Evolutionary conservation across 176 grass and related monocot genomes (phyloP).

Genomic region (Rhipidocladum racemiflorum): DNA sequence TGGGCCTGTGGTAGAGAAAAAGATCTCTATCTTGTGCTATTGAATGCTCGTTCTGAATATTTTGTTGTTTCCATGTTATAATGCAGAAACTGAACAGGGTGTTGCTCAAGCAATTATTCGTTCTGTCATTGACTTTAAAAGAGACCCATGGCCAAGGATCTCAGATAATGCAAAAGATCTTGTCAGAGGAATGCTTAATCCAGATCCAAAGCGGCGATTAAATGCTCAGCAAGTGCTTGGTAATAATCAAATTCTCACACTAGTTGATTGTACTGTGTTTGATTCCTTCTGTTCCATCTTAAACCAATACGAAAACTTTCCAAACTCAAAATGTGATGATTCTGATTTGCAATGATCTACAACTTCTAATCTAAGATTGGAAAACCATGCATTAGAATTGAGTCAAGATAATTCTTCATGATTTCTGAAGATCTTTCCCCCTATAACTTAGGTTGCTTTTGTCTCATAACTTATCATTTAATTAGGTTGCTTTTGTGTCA

Average conservation of each 20-base stretch:
- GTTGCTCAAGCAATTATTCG: constrained; percentile 93
- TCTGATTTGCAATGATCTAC: not conserved
- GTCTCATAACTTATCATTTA: not conserved
- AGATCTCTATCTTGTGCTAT: not conserved
- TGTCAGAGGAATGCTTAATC: constrained; percentile 76
- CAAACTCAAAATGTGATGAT: not conserved
- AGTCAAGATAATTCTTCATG: not conserved
- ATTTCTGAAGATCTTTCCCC: not conserved
- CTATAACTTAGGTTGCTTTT: not conserved
- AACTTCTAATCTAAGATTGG: not conserved
- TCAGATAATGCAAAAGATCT: constrained; percentile 89
- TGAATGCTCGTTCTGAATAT: not conserved
- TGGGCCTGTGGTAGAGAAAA: not conserved
- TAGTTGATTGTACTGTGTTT: constrained; percentile 15
- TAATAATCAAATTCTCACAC: constrained; percentile 28
- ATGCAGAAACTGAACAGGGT: constrained; percentile 92
- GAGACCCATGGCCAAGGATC: constrained; percentile 89
- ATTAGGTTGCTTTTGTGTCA: not conserved
- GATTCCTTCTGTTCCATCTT: not conserved
- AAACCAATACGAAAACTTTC: not conserved
- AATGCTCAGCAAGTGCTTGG: constrained; percentile 89
- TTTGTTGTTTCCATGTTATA: constrained; percentile 32
- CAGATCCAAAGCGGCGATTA: constrained; percentile 64
- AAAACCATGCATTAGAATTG: not conserved
- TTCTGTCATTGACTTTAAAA: constrained; percentile 76